These are phyloP conservation scores for Rhodotorula diobovata DNA, from an alignment of 768 basidiomycete genomes.

Conservation along the genomic window DNA sequence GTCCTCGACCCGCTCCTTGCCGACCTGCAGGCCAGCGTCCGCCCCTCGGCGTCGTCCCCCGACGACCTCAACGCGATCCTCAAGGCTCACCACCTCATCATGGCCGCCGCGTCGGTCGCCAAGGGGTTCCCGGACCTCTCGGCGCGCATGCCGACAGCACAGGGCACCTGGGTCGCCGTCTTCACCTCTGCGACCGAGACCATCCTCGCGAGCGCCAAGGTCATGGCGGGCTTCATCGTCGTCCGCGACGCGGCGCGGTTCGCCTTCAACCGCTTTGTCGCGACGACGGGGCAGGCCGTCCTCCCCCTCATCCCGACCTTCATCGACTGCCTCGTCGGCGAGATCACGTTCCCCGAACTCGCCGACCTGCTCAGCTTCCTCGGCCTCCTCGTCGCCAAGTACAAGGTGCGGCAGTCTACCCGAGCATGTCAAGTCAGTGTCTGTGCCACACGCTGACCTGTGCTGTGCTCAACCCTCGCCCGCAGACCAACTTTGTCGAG, in stretches of 20 bases:
- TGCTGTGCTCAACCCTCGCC: not conserved
- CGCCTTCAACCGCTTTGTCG: conserved; percentile 87
- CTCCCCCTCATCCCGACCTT: conserved; percentile 81
- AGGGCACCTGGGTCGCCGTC: conserved; percentile 65
- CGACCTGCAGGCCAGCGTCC: conserved; percentile 53
- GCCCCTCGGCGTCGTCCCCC: conserved; percentile 40
- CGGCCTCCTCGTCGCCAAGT: conserved; percentile 78
- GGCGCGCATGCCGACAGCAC: conserved; percentile 61
- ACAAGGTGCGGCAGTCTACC: conserved; percentile 60
- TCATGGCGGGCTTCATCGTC: conserved; percentile 77
- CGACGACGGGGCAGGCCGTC: conserved; percentile 77
- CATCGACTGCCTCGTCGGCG: conserved; percentile 81
- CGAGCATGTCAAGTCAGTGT: no score
- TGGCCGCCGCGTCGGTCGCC: conserved; percentile 88
- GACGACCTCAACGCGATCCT: conserved; percentile 71
- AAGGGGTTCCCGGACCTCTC: conserved; percentile 93
- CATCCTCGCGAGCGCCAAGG: conserved; percentile 77
- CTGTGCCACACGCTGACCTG: not conserved
- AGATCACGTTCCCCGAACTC: conserved; percentile 86
- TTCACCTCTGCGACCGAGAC: conserved; percentile 82
- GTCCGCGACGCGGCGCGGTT: conserved; percentile 89
- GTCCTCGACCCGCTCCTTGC: conserved; percentile 76
- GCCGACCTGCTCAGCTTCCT: conserved; percentile 96
- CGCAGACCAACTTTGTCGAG: conserved; percentile 72
- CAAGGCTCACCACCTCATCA: conserved; percentile 83